Conservation (phyloP, 208 protist genomes). For the Jaenimonas drosophilae region DNA sequence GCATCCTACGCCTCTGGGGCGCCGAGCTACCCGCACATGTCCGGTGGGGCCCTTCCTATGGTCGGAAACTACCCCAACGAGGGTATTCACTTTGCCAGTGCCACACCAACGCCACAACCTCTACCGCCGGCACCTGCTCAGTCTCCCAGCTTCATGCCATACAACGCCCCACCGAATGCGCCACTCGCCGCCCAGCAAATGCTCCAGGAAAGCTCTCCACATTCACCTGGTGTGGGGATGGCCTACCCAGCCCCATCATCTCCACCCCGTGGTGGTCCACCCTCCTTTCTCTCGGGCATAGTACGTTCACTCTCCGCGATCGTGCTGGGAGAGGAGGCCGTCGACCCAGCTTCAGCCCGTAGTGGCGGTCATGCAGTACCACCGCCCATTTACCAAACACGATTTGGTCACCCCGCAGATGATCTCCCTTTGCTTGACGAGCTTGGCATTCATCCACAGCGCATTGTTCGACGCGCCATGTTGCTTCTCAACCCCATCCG, state of each 20-base stretch:
- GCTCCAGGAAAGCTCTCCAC: neutral
- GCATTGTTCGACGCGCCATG: slow-evolving; percentile 44
- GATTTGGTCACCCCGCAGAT: slow-evolving; percentile 75
- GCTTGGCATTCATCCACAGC: slow-evolving; percentile 50
- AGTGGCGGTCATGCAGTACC: neutral
- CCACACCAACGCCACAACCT: too few species aligned
- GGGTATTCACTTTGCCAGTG: too few species aligned
- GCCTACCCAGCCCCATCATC: neutral
- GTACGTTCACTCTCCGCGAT: neutral
- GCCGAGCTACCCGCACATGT: too few species aligned
- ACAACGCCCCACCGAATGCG: too few species aligned
- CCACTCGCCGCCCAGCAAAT: too few species aligned
- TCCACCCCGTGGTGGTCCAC: neutral
- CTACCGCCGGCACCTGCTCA: too few species aligned
- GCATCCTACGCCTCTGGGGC: too few species aligned
- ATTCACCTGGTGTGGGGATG: neutral
- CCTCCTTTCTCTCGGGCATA: neutral
- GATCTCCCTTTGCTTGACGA: slow-evolving; percentile 78
- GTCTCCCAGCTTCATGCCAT: too few species aligned
- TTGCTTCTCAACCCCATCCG: slow-evolving; percentile 66
- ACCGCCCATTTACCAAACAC: slow-evolving; percentile 40
- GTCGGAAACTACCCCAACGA: too few species aligned
- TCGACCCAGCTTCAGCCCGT: neutral
- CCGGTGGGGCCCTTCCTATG: too few species aligned
- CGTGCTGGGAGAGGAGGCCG: neutral